Base-by-base conservation (phyloP, 345 rosid species). In the Corchorus capsularis region DNA sequence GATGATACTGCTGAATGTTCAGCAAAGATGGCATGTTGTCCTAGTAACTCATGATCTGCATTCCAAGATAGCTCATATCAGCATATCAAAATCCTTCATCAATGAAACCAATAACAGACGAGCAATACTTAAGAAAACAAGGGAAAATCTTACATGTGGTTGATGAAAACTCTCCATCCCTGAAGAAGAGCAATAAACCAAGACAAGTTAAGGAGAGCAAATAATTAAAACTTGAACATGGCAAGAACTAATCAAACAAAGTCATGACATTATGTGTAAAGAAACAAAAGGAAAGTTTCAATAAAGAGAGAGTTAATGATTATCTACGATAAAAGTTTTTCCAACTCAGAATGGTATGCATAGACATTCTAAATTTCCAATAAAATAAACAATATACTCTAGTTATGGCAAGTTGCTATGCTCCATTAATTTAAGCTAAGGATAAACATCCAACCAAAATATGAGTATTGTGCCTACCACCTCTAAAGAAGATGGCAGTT, bases 21-120 rank as follows among this genome's bases (percentile, higher is more conserved):
- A 8, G 94, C 80, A 62, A 91, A 91, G 57, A 88, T 69, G 34
- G 91, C 89, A 78, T 84, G 90, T 54, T 90, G 98, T 37, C 90
- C 93, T 80, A 86, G 70, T 63, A 86, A 85, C 82, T 90, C 97
- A 71, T 92, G 92, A 90, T 94, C 98, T 94, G 90, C 87, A 86
- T 79, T 82, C 66, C 27, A 70, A 57, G 52, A 75, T 57, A 67
- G 75, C 52, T 54, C 57, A 66, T 39, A 64, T 82, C 75, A 83
- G 79, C 32, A 75, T 7, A 55, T 77, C 68, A 32, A 15, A 17
- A 8, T n/a, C n/a, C 63, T 35, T 45, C 78, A n/a, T 57, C 41
- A 4, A 27, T 19, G 20, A 4, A 53, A 70, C 53, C 75, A 39
- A 65, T 65, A 19, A 45, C 41, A 72, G 41, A 63, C 59, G 59